These are phyloP conservation scores for Helenozyma baotianmanensis DNA, from an alignment of 805 yeast genomes.

Conservation along the genomic window DNA sequence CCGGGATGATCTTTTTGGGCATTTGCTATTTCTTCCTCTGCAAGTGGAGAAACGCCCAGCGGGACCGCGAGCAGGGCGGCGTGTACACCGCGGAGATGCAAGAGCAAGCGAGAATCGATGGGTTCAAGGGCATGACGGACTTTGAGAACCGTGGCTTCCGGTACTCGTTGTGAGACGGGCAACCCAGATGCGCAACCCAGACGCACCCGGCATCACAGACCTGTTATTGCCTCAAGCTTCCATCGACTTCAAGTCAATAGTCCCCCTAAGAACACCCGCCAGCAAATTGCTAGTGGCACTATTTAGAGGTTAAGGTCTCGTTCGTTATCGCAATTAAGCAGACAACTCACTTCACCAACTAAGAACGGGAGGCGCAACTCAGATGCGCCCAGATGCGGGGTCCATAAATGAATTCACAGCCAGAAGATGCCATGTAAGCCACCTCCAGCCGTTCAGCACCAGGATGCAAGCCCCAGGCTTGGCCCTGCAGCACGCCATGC, in stretches of 20 bases:
- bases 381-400: too few relatives aligned
- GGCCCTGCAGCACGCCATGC: too few relatives aligned
- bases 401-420: too few relatives aligned
- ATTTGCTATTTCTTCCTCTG: conserved; percentile 11
- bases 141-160: conserved; percentile 21
- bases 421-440: too few relatives aligned
- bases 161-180: conserved; percentile 16
- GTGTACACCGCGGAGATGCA: conserved; percentile 15
- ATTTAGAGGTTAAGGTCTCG: conserved; percentile 43
- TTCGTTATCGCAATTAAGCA: conserved; percentile 47
- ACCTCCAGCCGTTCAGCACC: too few relatives aligned
- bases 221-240: conserved; percentile 45
- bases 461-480: too few relatives aligned
- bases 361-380: too few relatives aligned
- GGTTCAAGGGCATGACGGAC: conserved; percentile 22
- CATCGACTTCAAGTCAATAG: conserved; percentile 41
- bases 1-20: conserved; percentile 17
- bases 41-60: conserved; percentile 12
- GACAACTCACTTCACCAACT: conserved; percentile 47
- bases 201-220: conserved; percentile 45
- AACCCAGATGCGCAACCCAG: too few relatives aligned
- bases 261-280: conserved; percentile 42
- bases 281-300: conserved; percentile 32
- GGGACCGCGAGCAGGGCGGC: conserved; percentile 18
- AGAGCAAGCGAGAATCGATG: conserved; percentile 20